Evolutionary conservation across 306 rosid genomes (phyloP).

Genomic region (Corylus americana): DNA sequence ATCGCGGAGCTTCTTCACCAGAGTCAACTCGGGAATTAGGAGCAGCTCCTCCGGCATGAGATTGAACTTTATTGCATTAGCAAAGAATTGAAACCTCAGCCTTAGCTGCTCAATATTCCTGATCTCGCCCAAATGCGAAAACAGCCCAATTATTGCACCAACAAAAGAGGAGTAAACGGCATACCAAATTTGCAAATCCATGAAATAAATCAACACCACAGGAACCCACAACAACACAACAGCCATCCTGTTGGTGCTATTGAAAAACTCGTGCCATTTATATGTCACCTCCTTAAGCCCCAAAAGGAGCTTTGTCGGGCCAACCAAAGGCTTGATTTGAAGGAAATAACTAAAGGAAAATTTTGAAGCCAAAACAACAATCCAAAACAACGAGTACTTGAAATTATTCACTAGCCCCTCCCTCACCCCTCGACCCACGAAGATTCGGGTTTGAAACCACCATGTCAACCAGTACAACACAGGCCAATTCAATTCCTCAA

Average conservation of each 20-base stretch:
- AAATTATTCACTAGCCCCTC: constrained; percentile 71
- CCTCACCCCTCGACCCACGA: constrained; percentile 88
- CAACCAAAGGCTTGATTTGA: constrained; percentile 85
- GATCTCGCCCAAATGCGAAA: constrained; percentile 93
- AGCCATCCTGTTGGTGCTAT: constrained; percentile 60
- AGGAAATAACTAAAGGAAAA: constrained; percentile 82
- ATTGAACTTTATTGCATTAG: constrained; percentile 88
- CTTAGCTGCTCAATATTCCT: constrained; percentile 74
- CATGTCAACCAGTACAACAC: constrained; percentile 67
- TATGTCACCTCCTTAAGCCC: constrained; percentile 24
- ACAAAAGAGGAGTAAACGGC: constrained; percentile 64
- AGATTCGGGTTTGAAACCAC: constrained; percentile 90
- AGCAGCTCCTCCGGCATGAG: constrained; percentile 70
- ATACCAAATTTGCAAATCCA: constrained; percentile 98
- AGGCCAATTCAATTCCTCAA: constrained; percentile 65
- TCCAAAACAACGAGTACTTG: constrained; percentile 80
- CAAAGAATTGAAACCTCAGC: constrained; percentile 92
- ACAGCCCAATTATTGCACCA: constrained; percentile 71
- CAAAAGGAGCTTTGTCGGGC: constrained; percentile 70
- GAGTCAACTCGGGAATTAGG: constrained; percentile 36
- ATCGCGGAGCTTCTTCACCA: constrained; percentile 74
- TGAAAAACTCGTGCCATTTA: constrained; percentile 80
- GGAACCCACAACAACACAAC: constrained; percentile 78
- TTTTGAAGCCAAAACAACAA: constrained; percentile 65
- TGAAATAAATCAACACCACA: constrained; percentile 74